These are phyloP conservation scores for Candida chilensis DNA, from an alignment of 805 yeast genomes.

Conservation along the genomic window DNA sequence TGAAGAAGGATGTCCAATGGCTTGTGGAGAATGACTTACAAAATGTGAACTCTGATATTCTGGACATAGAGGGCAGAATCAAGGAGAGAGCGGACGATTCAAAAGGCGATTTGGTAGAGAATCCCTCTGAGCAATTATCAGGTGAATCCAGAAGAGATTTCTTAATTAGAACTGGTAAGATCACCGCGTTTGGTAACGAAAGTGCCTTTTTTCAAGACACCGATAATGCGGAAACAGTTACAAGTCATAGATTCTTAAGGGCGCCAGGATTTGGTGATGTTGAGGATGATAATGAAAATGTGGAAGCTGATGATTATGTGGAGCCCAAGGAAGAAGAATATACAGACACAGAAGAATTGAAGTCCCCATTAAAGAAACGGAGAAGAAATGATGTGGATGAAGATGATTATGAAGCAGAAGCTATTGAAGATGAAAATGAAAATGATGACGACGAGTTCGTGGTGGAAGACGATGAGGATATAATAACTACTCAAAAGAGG, in stretches of 20 bases:
- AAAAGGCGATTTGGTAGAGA: constrained; percentile 7
- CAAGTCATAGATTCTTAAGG: constrained; percentile 33
- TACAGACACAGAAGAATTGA: not conserved
- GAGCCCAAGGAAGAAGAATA: constrained; percentile 4
- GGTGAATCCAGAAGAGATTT: constrained; percentile 78
- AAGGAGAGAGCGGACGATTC: constrained; percentile 10
- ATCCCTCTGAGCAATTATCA: constrained; percentile 32
- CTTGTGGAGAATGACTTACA: constrained; percentile 40
- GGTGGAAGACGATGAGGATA: constrained; percentile 10
- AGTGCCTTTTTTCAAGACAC: constrained; percentile 40
- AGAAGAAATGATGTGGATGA: constrained; percentile 4
- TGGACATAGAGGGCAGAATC: constrained; percentile 40
- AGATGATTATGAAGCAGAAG: constrained; percentile 4
- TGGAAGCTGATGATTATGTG: constrained; percentile 4
- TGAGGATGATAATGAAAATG: constrained; percentile 13
- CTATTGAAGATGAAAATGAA: constrained; percentile 11
- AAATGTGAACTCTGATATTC: constrained; percentile 49
- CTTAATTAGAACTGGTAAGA: constrained; percentile 80
- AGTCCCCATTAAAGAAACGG: too few relatives aligned
- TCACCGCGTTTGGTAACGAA: constrained; percentile 84
- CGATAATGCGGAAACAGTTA: constrained; percentile 16
- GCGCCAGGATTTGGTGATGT: constrained; percentile 36
- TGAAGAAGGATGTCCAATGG: constrained; percentile 44
- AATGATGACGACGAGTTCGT: constrained; percentile 12
- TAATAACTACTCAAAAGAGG: constrained; percentile 4